Evolutionary conservation across 345 rosid species (phyloP).

Genomic region (Erucastrum elatum): DNA sequence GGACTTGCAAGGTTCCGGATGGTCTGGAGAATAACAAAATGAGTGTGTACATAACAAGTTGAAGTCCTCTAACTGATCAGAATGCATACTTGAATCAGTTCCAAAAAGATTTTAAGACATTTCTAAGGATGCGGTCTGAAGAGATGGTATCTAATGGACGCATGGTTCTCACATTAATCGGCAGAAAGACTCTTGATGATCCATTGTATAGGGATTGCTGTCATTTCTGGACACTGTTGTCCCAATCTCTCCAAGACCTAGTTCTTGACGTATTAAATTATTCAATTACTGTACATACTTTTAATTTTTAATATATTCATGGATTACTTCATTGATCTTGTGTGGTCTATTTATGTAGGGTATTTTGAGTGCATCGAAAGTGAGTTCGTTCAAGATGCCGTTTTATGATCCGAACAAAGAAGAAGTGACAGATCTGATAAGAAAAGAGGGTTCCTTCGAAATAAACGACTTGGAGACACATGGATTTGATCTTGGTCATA

Average conservation of each 20-base stretch:
- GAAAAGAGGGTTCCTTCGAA: constrained; percentile 43
- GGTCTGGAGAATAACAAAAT: constrained; percentile 29
- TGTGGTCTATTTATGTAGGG: constrained; percentile 32
- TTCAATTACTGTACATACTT: not conserved
- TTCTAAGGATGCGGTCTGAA: constrained; percentile 43
- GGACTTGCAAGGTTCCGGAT: constrained; percentile 33
- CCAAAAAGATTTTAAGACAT: constrained; percentile 45
- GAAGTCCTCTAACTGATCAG: constrained; percentile 41
- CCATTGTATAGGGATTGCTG: constrained; percentile 37
- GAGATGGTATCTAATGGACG: constrained; percentile 47
- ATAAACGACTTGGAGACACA: constrained; percentile 29
- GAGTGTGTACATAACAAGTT: constrained; percentile 34
- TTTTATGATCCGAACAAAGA: constrained; percentile 30
- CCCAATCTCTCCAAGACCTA: constrained; percentile 36
- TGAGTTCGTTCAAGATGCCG: constrained; percentile 44
- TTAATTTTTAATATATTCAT: not conserved
- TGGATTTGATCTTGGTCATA: constrained; percentile 20
- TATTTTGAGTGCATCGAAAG: constrained; percentile 29
- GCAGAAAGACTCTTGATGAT: constrained; percentile 35
- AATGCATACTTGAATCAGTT: constrained; percentile 49
- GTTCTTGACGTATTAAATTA: constrained; percentile 39
- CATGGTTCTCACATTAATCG: constrained; percentile 45
- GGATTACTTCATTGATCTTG: not conserved
- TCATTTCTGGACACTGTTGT: constrained; percentile 37
- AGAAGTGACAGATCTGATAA: constrained; percentile 33